These are phyloP conservation scores for Calophaca sinica DNA, from an alignment of 306 rosid species.

Conservation along the genomic window DNA sequence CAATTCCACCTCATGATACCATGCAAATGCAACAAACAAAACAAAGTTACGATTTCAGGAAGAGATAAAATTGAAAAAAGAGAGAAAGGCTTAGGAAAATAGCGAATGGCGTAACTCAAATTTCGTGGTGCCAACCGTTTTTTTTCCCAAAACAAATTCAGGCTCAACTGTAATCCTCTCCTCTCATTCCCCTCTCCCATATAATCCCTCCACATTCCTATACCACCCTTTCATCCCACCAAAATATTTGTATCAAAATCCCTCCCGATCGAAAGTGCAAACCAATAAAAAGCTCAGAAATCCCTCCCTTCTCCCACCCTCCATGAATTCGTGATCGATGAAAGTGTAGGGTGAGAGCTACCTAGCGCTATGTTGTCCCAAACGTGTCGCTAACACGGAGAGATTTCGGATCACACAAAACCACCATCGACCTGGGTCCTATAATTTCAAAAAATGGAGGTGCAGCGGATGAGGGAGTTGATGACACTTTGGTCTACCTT, in stretches of 20 bases:
- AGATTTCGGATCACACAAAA: not conserved
- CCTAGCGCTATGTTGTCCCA: not conserved
- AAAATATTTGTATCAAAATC: no score
- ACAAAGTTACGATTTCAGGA: not conserved
- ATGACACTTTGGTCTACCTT: constrained; percentile 60
- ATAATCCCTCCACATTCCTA: constrained; percentile 3
- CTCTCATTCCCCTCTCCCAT: not conserved
- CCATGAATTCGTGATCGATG: constrained; percentile 50
- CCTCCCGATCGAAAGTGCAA: not conserved
- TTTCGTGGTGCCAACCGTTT: constrained; percentile 49
- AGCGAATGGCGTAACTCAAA: constrained; percentile 46
- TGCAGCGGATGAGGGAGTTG: constrained; percentile 69
- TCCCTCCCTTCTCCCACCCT: constrained; percentile 42
- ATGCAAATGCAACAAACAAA: not conserved
- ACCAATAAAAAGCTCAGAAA: not conserved
- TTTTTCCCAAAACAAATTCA: constrained; percentile 6
- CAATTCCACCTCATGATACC: constrained; percentile 16
- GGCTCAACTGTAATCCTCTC: not conserved
- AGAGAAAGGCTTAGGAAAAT: not conserved
- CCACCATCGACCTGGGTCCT: constrained; percentile 54
- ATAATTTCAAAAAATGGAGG: constrained; percentile 61
- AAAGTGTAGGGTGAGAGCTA: not conserved
- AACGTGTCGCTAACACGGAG: constrained; percentile 11
- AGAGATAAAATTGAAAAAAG: not conserved
- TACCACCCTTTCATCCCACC: constrained; percentile 7